Evolutionary conservation across 2,329 filamentous ascomycete genomes (phyloP), one percentile per base, ranked within the genome.

Genomic region (Paracorniculantispora psalliotae): DNA sequence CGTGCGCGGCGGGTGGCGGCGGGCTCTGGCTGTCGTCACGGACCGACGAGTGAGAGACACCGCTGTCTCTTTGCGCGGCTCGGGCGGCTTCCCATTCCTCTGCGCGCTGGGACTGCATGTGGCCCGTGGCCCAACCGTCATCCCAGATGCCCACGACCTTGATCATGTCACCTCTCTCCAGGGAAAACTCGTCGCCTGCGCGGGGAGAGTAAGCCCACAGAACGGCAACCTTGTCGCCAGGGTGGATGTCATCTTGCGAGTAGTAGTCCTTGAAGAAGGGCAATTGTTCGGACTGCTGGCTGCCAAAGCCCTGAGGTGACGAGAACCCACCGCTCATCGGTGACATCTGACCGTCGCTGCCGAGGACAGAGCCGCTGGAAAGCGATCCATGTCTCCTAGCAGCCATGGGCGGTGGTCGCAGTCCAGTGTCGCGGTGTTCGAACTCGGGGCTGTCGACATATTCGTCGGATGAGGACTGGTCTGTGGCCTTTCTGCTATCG

Each of bases 131-230:
- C 94, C 94, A 99, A 49, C 94, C 94, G 71, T 99, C 94, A 68
- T 99, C 94, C 94, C 94, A 99, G 65, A 99, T 99, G 62, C 94
- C 94, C 33, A 97, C 89, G 15, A 99, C 88, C 77, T 97, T 97
- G 68, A 99, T 82, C 92, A 99, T 97, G 70, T 99, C 94, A 57
- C 94, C 94, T 60, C 94, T 86, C 68, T 97, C 94, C 39, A 99
- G 80, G 41, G 91, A 81, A 69, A 97, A 97, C 70, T 99, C 94
- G 68, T 99, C 94, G 30, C 87, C 85, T 4, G 94, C 94, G 35
- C 94, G 89, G 35, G 94, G 93, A 67, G 96, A 91, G 73, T 99
- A 99, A 2, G 94, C 93, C 94, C 94, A 99, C 15, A 99, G 82
- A 2, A 92, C 91, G 15, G 94, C 85, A 44, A 99, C 93, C 61